Percentiles rank a stretch among this genome's conserved stretches.
phyloP scores from a whole-genome alignment of 106 monocot species.

The Posidonia australis region DNA sequence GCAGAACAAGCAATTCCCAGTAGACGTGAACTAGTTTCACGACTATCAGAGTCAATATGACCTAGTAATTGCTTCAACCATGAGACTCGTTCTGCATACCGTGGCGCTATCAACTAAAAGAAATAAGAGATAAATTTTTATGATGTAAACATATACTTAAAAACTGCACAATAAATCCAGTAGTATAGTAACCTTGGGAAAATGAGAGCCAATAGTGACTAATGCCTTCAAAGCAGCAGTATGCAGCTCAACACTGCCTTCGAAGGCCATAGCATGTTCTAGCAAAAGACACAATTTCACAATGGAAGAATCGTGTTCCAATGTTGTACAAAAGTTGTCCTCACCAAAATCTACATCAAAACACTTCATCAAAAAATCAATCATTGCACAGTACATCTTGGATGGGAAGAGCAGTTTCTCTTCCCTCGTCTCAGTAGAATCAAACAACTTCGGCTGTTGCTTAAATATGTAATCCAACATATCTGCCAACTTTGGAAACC shows the following conservation, averaged over 20 bases:
- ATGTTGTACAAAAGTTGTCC: slow-evolving; percentile 12
- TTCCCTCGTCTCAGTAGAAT: slow-evolving; percentile 33
- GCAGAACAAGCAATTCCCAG: slow-evolving; percentile 64
- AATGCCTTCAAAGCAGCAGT: slow-evolving; percentile 63
- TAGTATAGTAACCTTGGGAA: slow-evolving; percentile 43
- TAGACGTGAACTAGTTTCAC: slow-evolving; percentile 75
- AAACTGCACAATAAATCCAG: slow-evolving; percentile 5
- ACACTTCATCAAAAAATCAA: slow-evolving; percentile 87
- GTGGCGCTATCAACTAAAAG: slow-evolving; percentile 54
- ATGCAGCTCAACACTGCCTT: slow-evolving; percentile 81
- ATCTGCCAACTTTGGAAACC: slow-evolving; percentile 48
- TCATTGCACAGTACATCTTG: slow-evolving; percentile 75
- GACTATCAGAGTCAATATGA: slow-evolving; percentile 75
- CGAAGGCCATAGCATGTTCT: slow-evolving; percentile 83
- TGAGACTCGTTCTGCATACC: slow-evolving; percentile 44
- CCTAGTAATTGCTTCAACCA: slow-evolving; percentile 68
- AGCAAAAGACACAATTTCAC: slow-evolving; percentile 48
- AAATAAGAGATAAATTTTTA: slow-evolving; percentile 3
- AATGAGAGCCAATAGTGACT: slow-evolving; percentile 59
- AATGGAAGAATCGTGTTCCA: slow-evolving; percentile 24
- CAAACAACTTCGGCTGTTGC: slow-evolving; percentile 57
- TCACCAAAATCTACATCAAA: slow-evolving; percentile 40
- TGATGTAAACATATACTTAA: background rate
- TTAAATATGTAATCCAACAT: slow-evolving; percentile 67
- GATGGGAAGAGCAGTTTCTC: slow-evolving; percentile 65